phyloP scores from a whole-genome alignment of 1,284 basidiomycete species.

The Ceratobasidium sp. region DNA sequence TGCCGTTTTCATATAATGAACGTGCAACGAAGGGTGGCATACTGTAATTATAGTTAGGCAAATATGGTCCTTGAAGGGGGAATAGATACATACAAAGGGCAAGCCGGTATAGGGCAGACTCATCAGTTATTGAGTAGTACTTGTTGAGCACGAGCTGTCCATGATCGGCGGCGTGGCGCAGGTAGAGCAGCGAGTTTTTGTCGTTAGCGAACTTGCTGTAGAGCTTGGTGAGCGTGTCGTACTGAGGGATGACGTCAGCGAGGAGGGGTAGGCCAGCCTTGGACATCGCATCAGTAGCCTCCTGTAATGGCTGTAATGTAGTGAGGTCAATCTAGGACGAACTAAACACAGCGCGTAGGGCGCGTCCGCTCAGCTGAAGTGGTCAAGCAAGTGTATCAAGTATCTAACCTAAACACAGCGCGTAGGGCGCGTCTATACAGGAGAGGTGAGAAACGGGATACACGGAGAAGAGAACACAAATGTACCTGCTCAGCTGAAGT shows the following conservation, averaged over 20 bases:
- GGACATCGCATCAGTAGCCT: not conserved
- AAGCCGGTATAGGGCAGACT: not conserved
- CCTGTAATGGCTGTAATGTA: not conserved
- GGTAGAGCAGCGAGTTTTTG: not conserved
- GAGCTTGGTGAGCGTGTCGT: not conserved
- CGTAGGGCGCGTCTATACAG: too few species aligned
- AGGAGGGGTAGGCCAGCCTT: not conserved
- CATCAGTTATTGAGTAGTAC: conserved; percentile 1
- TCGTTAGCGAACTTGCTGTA: not conserved
- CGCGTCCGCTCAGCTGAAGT: too few species aligned
- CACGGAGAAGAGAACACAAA: too few species aligned
- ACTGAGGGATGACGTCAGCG: not conserved
- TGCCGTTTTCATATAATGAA: not conserved
- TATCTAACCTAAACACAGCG: too few species aligned
- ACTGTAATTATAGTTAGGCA: not conserved
- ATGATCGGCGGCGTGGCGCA: not conserved
- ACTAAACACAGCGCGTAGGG: too few species aligned
- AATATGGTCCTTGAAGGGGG: not conserved
- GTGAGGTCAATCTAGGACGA: too few species aligned
- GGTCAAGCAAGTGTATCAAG: too few species aligned
- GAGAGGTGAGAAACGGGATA: too few species aligned
- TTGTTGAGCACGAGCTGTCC: not conserved
- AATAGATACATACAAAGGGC: not conserved
- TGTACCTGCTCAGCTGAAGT: too few species aligned
- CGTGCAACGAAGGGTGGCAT: not conserved